A percentile compares a stretch with the other conserved stretches of the same genome.
phyloP scores from a whole-genome alignment of 202 grass and related monocot genomes.

The Elaeis oleifera region DNA sequence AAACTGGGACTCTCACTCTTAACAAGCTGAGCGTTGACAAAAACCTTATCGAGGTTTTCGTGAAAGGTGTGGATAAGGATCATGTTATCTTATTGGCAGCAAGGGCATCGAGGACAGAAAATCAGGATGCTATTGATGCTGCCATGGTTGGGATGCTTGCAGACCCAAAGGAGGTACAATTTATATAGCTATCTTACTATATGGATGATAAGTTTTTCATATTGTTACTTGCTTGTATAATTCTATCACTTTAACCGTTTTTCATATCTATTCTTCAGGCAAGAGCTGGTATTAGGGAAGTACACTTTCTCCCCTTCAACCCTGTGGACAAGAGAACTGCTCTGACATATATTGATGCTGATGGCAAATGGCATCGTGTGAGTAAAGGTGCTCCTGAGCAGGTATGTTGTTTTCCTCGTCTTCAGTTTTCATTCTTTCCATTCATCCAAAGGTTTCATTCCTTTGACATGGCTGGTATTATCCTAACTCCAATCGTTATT shows the following conservation, averaged over 20 bases:
- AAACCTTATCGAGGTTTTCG: conserved; percentile 59
- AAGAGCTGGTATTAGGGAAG: conserved; percentile 56
- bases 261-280: conserved; percentile 32
- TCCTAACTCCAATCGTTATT: too few species aligned
- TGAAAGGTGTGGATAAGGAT: conserved; percentile 15
- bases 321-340: conserved; percentile 97
- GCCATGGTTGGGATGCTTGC: conserved; percentile 79
- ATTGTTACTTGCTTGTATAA: too few species aligned
- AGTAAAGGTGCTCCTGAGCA: conserved; percentile 96
- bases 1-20: conserved; percentile 89
- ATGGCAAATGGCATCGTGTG: conserved; percentile 54
- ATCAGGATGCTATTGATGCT: conserved; percentile 91
- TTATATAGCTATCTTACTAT: background rate
- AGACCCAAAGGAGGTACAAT: conserved; percentile 55
- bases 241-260: background rate
- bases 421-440: background rate
- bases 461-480: background rate
- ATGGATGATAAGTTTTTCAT: background rate
- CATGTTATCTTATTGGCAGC: conserved; percentile 51
- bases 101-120: conserved; percentile 72
- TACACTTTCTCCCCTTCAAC: conserved; percentile 95
- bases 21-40: conserved; percentile 76
- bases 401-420: conserved; percentile 13
- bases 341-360: conserved; percentile 48
- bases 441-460: too few species aligned